A percentile compares a stretch with the other conserved stretches of the same genome.
phyloP scores from a whole-genome alignment of 2,329 filamentous ascomycete species.

The Thielaviopsis euricoi region DNA sequence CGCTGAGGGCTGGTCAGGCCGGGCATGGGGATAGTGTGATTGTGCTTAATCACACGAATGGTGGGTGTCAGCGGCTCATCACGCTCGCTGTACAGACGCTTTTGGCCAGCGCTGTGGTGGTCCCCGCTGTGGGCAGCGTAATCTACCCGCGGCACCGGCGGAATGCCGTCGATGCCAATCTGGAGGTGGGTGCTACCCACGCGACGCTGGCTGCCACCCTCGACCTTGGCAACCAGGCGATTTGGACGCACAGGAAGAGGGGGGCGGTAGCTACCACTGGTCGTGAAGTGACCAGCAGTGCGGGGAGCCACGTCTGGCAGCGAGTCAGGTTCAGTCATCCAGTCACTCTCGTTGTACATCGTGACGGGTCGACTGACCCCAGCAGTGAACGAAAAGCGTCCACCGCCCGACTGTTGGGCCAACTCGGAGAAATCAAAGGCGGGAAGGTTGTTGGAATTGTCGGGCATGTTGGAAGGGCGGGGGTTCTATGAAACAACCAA shows the following conservation, averaged over 20 bases:
- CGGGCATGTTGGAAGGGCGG: too few species aligned
- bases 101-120: not conserved
- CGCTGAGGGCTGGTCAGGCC: too few species aligned
- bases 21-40: not conserved
- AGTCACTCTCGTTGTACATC: slow-evolving; percentile 2
- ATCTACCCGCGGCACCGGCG: not conserved
- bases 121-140: not conserved
- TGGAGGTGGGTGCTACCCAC: not conserved
- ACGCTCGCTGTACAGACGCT: not conserved
- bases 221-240: not conserved
- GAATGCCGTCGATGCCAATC: not conserved
- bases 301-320: not conserved
- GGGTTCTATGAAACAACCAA: too few species aligned
- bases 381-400: not conserved
- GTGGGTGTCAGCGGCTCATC: not conserved
- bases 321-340: slow-evolving; percentile 6
- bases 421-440: too few species aligned
- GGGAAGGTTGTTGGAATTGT: too few species aligned
- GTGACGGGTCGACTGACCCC: not conserved
- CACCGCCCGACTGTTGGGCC: too few species aligned
- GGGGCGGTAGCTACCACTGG: not conserved
- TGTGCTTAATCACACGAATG: slow-evolving; percentile 1
- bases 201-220: not conserved
- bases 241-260: not conserved
- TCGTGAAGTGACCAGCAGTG: not conserved